Evolutionary conservation across 805 yeast genomes (phyloP), one percentile per base, ranked within the genome.

Genomic region (Saccharomycopsis amapae): DNA sequence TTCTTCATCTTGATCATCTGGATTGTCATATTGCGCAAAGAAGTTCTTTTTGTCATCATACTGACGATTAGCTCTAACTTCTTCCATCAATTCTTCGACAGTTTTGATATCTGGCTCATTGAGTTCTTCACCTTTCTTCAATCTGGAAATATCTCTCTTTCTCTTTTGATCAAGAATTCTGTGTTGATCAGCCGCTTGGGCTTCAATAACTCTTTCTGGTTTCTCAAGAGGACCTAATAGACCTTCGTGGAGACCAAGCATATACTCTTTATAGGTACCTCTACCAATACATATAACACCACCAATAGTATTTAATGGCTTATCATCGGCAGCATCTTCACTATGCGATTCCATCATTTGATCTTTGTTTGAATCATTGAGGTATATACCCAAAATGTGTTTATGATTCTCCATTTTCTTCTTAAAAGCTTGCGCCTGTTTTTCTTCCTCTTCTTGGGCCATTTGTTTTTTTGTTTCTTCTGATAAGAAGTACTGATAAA

Each of bases 201-300:
- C 52, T n/a, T 49, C 57, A 38, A 43, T 44, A 10, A 56, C 63
- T 3, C 51, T 51, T 7, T 53, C 56, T 4, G 82, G 78, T 46
- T 67, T 62, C 13, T 75, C 87, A 48, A 90, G 66, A 1, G 97
- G 97, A 0, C 98, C 98, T 38, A 93, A 64, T 59, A 93, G 71
- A 4, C 98, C 98, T 66, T 93, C 98, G 56, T 93, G 96, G 9
- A 93, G 61, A 7, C 99, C 99, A 37, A 75, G 72, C 44, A 93
- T 61, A 60, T 87, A 93, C 68, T 93, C 99, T 62, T 90, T 90
- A 62, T 76, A 93, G 0, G 97, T 90, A 47, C 98, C 98, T 61
- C 99, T 74, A 3, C 99, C 99, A 22, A 93, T 66, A 60, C 96
- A 85, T 18, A 93, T 73, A 10, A 88, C 81, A 37, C 97, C 98